These are phyloP conservation scores for Dipteronia sinensis DNA, from an alignment of 345 rosid genomes.

Conservation along the genomic window DNA sequence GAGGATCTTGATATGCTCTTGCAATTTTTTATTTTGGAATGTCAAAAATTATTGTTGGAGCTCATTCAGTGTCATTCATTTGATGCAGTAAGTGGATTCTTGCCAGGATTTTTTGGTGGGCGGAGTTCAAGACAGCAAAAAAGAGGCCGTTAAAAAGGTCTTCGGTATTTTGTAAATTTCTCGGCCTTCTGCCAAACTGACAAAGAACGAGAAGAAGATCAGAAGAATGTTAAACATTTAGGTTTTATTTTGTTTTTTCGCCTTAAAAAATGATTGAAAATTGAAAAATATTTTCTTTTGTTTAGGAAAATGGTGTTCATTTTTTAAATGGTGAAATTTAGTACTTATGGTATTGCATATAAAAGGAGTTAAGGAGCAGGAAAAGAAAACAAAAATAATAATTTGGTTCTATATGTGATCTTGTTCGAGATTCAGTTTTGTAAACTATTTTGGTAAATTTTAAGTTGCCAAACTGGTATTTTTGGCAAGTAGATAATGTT, in stretches of 20 bases:
- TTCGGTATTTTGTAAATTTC: constrained; percentile 20
- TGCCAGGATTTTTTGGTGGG: constrained; percentile 17
- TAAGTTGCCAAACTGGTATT: background rate
- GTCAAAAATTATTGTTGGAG: background rate
- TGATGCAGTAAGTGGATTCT: constrained; percentile 4
- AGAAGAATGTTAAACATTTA: background rate
- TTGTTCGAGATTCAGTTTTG: background rate
- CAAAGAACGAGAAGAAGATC: constrained; percentile 10
- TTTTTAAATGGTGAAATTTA: background rate
- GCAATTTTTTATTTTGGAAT: background rate
- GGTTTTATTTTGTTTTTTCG: background rate
- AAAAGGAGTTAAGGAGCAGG: background rate
- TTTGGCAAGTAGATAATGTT: background rate
- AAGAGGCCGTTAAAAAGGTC: constrained; percentile 1
- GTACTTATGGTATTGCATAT: background rate
- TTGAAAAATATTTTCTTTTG: background rate
- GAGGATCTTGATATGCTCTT: background rate
- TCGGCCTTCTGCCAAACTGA: constrained; percentile 11
- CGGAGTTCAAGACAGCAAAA: constrained; percentile 15
- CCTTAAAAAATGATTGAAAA: background rate
- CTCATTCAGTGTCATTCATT: background rate
- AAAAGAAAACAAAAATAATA: too few species aligned
- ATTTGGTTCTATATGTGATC: background rate
- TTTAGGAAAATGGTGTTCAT: background rate
- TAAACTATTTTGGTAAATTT: background rate